phyloP scores from a whole-genome alignment of 1,139 yeast genomes.

The Geotrichum restrictum region DNA sequence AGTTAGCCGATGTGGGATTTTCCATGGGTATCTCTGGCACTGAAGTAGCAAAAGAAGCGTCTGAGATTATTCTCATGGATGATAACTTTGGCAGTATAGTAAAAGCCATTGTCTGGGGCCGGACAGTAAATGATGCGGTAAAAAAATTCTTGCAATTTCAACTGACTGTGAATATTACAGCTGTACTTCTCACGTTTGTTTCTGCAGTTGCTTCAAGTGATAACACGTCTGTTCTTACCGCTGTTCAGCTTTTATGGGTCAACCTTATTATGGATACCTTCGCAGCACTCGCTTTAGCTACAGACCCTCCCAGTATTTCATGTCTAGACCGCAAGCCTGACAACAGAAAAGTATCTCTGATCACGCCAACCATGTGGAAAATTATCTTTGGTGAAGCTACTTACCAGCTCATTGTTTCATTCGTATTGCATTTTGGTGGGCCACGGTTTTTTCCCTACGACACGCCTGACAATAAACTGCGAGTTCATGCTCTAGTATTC shows the following conservation, averaged over 20 bases:
- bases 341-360: conserved; percentile 74
- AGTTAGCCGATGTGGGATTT: conserved; percentile 63
- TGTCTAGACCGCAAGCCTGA: conserved; percentile 80
- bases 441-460: conserved; percentile 50
- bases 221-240: conserved; percentile 84
- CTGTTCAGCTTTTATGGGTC: conserved; percentile 96
- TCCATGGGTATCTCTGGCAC: conserved; percentile 82
- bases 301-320: conserved; percentile 88
- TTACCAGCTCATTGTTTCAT: conserved; percentile 74
- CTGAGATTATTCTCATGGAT: conserved; percentile 80
- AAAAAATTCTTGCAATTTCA: conserved; percentile 95
- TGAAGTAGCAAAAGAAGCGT: conserved; percentile 77
- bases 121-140: conserved; percentile 91
- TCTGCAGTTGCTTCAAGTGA: conserved; percentile 82
- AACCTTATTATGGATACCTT: conserved; percentile 96
- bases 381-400: conserved; percentile 88
- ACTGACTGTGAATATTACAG: conserved; percentile 91
- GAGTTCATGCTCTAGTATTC: conserved; percentile 80
- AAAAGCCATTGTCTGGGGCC: conserved; percentile 96
- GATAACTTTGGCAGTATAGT: conserved; percentile 94
- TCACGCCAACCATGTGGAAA: conserved; percentile 94
- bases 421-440: conserved; percentile 78
- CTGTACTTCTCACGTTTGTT: conserved; percentile 87
- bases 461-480: conserved; percentile 59
- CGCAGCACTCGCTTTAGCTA: conserved; percentile 96